A percentile compares a stretch with the other conserved stretches of the same genome.
These are phyloP conservation scores for Lepiota venenata DNA, from an alignment of 768 basidiomycete genomes.

Conservation along the genomic window DNA sequence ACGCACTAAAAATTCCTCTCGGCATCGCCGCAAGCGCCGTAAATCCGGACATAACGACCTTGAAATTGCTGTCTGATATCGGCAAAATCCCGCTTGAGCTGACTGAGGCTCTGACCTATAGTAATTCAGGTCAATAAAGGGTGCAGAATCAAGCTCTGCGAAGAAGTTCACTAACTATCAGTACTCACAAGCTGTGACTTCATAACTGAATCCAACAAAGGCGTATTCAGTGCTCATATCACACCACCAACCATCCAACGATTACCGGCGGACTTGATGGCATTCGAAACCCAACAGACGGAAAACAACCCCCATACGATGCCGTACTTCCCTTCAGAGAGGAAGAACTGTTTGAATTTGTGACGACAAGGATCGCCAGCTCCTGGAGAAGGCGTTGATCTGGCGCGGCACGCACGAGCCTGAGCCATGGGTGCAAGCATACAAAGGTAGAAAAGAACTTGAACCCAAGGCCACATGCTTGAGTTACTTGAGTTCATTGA, in stretches of 20 bases:
- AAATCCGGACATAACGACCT: constrained; percentile 63
- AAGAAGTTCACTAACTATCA: neutral
- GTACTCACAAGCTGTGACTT: constrained; percentile 57
- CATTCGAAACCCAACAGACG: constrained; percentile 48
- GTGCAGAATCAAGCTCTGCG: neutral
- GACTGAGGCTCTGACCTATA: constrained; percentile 53
- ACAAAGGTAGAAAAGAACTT: neutral
- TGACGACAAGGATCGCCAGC: neutral
- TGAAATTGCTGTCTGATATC: constrained; percentile 58
- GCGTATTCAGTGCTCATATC: constrained; percentile 60
- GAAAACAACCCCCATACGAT: constrained; percentile 28
- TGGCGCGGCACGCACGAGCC: neutral
- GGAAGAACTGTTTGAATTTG: neutral
- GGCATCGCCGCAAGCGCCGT: constrained; percentile 48
- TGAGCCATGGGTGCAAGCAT: neutral
- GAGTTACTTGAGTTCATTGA: neutral
- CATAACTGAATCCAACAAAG: constrained; percentile 78
- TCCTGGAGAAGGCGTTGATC: no score
- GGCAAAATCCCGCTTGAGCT: constrained; percentile 52
- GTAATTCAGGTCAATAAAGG: neutral
- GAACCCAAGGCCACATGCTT: neutral
- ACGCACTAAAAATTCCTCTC: constrained; percentile 51
- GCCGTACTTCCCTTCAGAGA: neutral
- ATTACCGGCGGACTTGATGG: constrained; percentile 44
- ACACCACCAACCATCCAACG: constrained; percentile 63